Base-by-base conservation (phyloP, 1,284 basidiomycete genomes). In the Malassezia sp. region DNA sequence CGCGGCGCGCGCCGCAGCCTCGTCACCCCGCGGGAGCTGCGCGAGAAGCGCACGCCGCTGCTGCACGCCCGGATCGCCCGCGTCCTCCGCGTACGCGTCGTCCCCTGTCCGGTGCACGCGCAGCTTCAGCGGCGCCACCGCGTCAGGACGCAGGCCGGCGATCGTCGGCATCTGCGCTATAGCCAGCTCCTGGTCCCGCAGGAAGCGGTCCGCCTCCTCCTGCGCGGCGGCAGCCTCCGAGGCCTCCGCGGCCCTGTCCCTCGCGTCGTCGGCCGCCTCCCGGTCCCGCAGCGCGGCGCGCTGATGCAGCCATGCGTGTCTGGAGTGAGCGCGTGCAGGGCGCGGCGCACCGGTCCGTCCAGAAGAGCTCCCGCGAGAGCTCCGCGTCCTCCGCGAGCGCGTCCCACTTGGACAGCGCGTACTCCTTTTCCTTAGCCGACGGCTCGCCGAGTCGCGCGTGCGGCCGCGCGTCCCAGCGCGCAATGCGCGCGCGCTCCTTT, bases 131-230 rank as follows among this genome's bases (percentile, higher is more conserved):
- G 63, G 63, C 21, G 57, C 52, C 2, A 42, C 59, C 10, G 56
- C 59, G 5, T 42, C 49, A 10, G 61, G 50, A 12, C 60, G 53
- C 9, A 65, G 56, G 24, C 66, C 66, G 20, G 59, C 51, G 14
- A 59, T 41, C 27, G 50, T 53, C 27, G 58, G 59, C 59, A 63
- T 61, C 28, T 68, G n/a, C n/a, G n/a, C n/a, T n/a, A n/a, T n/a
- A n/a, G n/a, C 63, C 14, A 45, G 55, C 9, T 56, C 65, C 45
- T 66, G 63, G 45, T 61, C 39, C 2, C 56, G 62, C 11, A 66
- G 41, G 45, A 67, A 66, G 8, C 48, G 49, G 32, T 68, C 62
- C 5, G 59, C 54, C 45, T 66, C 66, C 11, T 49, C 32, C 37
- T 46, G 43, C 2, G 56, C 61, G 5, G 45, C 35, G 5, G 42